A percentile compares a stretch with the other conserved stretches of the same genome.
Conservation (phyloP, 345 rosid genomes). For the Draba incana region DNA sequence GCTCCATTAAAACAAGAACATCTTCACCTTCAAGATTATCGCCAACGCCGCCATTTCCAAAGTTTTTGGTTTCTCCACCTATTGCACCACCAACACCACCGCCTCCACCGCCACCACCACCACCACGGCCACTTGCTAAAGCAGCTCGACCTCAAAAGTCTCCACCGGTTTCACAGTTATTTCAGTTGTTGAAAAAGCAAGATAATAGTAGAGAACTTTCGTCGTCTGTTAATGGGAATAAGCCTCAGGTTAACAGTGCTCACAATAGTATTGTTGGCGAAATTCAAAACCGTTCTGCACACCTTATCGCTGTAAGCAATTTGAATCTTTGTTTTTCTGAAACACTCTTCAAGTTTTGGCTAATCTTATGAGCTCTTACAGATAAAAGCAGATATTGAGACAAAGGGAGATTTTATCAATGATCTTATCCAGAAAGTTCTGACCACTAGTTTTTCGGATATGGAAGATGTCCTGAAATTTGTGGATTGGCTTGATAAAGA, state of each 20-base stretch:
- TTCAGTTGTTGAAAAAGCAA: constrained; percentile 54
- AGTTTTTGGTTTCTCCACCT: constrained; percentile 44
- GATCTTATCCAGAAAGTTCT: constrained; percentile 71
- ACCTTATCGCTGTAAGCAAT: constrained; percentile 76
- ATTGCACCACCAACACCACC: constrained; percentile 61
- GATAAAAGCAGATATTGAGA: constrained; percentile 85
- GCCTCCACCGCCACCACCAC: constrained; percentile 70
- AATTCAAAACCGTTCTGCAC: constrained; percentile 87
- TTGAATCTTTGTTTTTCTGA: not conserved
- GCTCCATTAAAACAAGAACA: constrained; percentile 29
- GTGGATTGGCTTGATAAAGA: constrained; percentile 82
- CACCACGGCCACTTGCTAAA: constrained; percentile 52
- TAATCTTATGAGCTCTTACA: constrained; percentile 25
- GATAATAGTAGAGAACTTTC: constrained; percentile 51
- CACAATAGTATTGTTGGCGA: constrained; percentile 88
- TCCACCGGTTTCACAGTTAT: constrained; percentile 54
- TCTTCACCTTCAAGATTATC: constrained; percentile 37
- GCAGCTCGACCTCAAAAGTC: constrained; percentile 53
- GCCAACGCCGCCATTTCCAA: constrained; percentile 24
- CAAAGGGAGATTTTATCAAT: constrained; percentile 77
- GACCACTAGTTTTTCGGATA: constrained; percentile 62
- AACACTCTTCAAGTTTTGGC: constrained; percentile 20
- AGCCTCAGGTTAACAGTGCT: constrained; percentile 47
- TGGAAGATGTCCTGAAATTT: constrained; percentile 76
- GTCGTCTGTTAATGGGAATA: constrained; percentile 43